Base-by-base conservation (phyloP, 345 rosid species). In the Mallotus nudiflorus region DNA sequence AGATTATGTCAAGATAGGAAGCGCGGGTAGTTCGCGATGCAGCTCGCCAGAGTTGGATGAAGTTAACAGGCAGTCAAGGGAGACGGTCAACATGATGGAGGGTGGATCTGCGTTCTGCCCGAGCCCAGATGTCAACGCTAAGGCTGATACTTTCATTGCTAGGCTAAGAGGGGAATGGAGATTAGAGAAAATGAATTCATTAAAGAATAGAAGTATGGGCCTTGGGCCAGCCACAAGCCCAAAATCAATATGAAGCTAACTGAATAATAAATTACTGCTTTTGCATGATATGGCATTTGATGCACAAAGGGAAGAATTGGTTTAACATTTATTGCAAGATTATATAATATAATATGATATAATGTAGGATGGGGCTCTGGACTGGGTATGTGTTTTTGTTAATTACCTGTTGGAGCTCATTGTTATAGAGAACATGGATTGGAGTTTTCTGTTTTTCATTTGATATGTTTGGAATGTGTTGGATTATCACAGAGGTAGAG, bases 61-160 rank as follows among this genome's bases (percentile, higher is more conserved):
- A 73, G 39, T 78, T 48, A 78, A 76, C 3, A 67, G 61, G 24
- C 72, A 64, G 63, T 67, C 76, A 10, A n/a, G n/a, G 3, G 65
- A 62, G 37, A 69, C 40, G 31, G 83, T 68, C 73, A 80, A 48
- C 77, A 24, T 16, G 62, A 29, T 70, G 50, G 83, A 81, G 40
- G 78, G 68, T 28, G 75, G 82, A 42, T 28, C 75, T 13, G 74
- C 68, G 18, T 84, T 78, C 67, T 90, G 93, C 68, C 91, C 90
- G n/a, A 93, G 95, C 69, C 97, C 97, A 11, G 98, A 93, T 72
- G 96, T 93, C 16, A 85, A 93, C 67, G 72, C 68, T 16, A 89
- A 93, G 78, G 98, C 97, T 10, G 98, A 87, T 33, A 77, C 75
- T 25, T 93, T 93, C 80, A 93, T 93, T n/a, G 95, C 98, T 35